Percentiles rank a stretch among this genome's conserved stretches.
phyloP scores from a whole-genome alignment of 2,329 filamentous ascomycete species.

The Sordariomycetes sp. region DNA sequence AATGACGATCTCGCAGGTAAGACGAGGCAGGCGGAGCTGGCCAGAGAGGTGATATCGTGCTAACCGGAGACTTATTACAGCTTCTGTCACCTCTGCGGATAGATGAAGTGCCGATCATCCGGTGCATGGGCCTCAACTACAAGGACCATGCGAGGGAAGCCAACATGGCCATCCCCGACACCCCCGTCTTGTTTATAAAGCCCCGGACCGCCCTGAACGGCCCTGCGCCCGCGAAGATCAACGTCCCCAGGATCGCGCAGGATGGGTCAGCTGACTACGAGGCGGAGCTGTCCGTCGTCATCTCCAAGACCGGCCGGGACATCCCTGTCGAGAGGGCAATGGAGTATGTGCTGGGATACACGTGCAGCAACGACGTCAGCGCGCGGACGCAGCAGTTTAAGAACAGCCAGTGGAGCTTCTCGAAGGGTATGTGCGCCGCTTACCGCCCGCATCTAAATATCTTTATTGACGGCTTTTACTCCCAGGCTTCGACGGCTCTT shows the following conservation, averaged over 20 bases:
- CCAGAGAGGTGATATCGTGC: no score
- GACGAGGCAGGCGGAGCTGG: no score
- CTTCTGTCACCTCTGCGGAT: constrained; percentile 53
- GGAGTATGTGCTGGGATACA: constrained; percentile 65
- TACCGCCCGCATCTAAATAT: no score
- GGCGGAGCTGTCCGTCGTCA: constrained; percentile 65
- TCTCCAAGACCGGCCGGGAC: constrained; percentile 55
- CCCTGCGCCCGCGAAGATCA: constrained; percentile 50
- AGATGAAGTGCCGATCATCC: constrained; percentile 53
- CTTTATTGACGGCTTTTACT: not conserved
- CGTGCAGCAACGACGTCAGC: constrained; percentile 69
- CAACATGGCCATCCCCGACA: constrained; percentile 57
- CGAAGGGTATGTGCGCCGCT: constrained; percentile 43
- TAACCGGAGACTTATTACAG: not conserved
- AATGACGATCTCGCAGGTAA: constrained; percentile 14
- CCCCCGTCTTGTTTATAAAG: constrained; percentile 58
- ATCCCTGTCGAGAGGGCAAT: constrained; percentile 56
- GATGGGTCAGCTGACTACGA: constrained; percentile 58
- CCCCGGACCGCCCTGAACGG: constrained; percentile 55
- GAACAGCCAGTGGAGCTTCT: constrained; percentile 59
- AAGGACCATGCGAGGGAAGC: constrained; percentile 61
- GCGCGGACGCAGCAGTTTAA: constrained; percentile 65
- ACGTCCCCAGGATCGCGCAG: constrained; percentile 55
- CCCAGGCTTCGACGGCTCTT: constrained; percentile 65
- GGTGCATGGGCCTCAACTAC: constrained; percentile 64